phyloP scores from a whole-genome alignment of 2,329 filamentous ascomycete genomes.

The Fusarium poae region DNA sequence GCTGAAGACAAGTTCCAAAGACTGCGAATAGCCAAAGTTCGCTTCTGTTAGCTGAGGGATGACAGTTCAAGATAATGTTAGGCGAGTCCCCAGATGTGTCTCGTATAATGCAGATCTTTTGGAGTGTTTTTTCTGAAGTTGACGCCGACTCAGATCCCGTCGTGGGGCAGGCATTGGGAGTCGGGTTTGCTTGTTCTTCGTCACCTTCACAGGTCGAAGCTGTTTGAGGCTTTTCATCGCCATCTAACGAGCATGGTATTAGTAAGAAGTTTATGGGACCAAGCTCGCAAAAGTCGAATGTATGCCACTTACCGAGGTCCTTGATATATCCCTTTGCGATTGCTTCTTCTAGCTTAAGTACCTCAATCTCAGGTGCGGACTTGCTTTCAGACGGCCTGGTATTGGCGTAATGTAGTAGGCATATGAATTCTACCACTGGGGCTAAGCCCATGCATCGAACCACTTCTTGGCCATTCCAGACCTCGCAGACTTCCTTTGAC shows the following conservation, averaged over 20 bases:
- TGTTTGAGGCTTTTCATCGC: no score
- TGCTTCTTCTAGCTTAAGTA: background rate
- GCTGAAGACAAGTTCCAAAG: background rate
- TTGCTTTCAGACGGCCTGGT: rapidly evolving
- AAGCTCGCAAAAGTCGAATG: no score
- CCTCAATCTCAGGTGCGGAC: background rate
- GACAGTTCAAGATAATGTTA: background rate
- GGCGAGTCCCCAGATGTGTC: background rate
- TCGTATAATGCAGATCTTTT: background rate
- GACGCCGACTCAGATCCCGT: no score
- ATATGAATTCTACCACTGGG: background rate
- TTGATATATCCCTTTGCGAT: background rate
- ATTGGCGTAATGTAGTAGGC: background rate
- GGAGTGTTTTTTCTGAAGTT: no score
- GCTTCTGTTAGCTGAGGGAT: rapidly evolving
- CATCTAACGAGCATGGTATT: no score
- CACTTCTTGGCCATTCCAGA: slow-evolving; percentile 59
- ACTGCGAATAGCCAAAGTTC: background rate
- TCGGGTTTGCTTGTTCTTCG: background rate
- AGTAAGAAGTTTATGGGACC: no score
- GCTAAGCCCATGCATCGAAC: slow-evolving; percentile 30
- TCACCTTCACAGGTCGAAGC: no score
- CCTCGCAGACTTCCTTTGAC: slow-evolving; percentile 57
- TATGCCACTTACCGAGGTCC: background rate
- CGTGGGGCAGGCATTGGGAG: no score